A percentile compares a stretch with the other conserved stretches of the same genome.
Conservation (phyloP, 192 early-diverging fungal genomes). For the Coemansia sp. region DNA sequence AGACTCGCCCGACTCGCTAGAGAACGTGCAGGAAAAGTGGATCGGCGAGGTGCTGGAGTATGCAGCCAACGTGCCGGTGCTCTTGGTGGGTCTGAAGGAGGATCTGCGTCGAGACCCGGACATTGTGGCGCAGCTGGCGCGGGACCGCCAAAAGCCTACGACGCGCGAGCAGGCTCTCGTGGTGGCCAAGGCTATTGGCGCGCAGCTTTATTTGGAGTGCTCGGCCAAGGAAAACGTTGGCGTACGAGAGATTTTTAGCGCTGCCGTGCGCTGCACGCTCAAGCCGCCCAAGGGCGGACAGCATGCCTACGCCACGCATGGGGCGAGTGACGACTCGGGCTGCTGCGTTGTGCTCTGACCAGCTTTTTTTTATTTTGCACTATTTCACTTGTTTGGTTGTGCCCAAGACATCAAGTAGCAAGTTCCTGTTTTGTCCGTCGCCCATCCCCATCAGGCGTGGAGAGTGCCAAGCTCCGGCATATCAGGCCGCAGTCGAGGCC, state of each 20-base stretch:
- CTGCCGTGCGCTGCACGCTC: slow-evolving; percentile 56
- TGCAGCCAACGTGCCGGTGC: slow-evolving; percentile 25
- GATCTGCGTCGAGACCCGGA: slow-evolving; percentile 46
- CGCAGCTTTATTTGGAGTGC: slow-evolving; percentile 91
- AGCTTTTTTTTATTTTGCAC: not conserved
- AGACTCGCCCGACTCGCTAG: slow-evolving; percentile 81
- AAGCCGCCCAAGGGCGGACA: slow-evolving; percentile 15
- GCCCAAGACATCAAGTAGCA: not conserved
- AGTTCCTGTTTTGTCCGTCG: not conserved
- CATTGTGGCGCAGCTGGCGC: slow-evolving; percentile 42
- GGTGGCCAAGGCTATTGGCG: slow-evolving; percentile 83
- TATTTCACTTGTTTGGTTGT: not conserved
- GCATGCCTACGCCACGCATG: slow-evolving; percentile 11
- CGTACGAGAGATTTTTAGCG: slow-evolving; percentile 85
- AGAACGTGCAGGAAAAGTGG: slow-evolving; percentile 69
- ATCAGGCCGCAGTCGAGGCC: slow-evolving; percentile 1
- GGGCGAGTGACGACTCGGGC: slow-evolving; percentile 10
- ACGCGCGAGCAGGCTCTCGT: slow-evolving; percentile 63
- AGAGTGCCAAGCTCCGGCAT: not conserved
- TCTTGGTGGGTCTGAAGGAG: slow-evolving; percentile 54
- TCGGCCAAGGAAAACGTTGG: slow-evolving; percentile 81
- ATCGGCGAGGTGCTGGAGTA: slow-evolving; percentile 46
- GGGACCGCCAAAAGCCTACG: slow-evolving; percentile 50
- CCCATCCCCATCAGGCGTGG: not conserved
- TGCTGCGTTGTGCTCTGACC: slow-evolving; percentile 39